Evolutionary conservation across 1,284 basidiomycete genomes (phyloP), one percentile per base, ranked within the genome.

Genomic region (Rugosomyces carneus): DNA sequence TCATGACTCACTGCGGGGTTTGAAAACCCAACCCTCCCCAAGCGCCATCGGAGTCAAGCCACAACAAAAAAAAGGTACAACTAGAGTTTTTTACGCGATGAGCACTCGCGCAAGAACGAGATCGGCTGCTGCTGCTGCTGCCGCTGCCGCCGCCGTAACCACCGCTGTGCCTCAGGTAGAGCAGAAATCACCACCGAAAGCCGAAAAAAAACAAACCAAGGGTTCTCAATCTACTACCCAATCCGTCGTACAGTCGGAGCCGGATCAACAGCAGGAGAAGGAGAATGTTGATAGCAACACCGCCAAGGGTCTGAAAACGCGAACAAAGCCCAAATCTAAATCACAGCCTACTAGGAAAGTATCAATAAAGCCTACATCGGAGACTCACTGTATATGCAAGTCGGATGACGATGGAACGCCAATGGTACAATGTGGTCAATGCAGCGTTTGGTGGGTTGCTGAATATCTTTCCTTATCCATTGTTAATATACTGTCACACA

Each of bases 101-200:
- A 51, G 44, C 23, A 53, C 52, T 44, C 52, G 52, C n/a, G 43
- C 52, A 40, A 53, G 49, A 42, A 51, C 52, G 10, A 47, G 52
- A 29, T 37, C 49, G 15, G 52, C 47, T 7, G 37, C 44, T 18
- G 52, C 52, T 16, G 31, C 31, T 34, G 37, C 47, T 18, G 52
- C 52, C 11, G 31, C n/a, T 8, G 52, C 47, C 2, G 36, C n/a
- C n/a, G n/a, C n/a, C n/a, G n/a, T n/a, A n/a, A n/a, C 47, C 11
- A 49, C 52, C 15, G 51, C 49, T 1, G 44, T 42, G 6, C 48
- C 52, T 19, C 48, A 51, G 18, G 40, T 9, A 13, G 27, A 9
- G 8, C 13, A 9, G 13, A 2, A 18, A 21, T 27, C 37, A 42
- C 24, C 37, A n/a, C 20, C 36, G 36, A 9, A 9, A 21, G 6